phyloP scores from a whole-genome alignment of 2,329 filamentous ascomycete species.

The Claviceps quebecensis region DNA sequence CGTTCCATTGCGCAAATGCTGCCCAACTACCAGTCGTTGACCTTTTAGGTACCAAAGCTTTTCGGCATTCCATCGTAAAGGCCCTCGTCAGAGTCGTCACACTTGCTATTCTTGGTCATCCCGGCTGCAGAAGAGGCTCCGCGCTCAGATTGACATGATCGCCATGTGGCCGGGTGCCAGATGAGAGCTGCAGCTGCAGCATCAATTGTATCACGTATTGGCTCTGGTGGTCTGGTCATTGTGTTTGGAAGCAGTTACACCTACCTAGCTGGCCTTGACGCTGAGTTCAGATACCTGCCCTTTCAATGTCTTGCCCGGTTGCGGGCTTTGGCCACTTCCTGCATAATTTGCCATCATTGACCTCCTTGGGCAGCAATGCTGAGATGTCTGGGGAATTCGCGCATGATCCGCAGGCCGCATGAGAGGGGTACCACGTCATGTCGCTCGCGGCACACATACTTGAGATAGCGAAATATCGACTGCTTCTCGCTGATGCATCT shows the following conservation, averaged over 20 bases:
- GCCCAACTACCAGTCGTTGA: slow-evolving; percentile 3
- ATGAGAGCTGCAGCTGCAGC: too few relatives aligned
- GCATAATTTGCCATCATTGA: too few relatives aligned
- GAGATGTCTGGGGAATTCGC: neutral
- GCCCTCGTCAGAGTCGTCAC: neutral
- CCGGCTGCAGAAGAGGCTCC: neutral
- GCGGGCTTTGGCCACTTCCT: too few relatives aligned
- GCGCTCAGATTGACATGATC: neutral
- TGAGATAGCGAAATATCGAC: neutral
- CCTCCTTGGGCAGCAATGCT: slow-evolving; percentile 11
- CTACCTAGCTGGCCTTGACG: too few relatives aligned
- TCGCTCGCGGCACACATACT: neutral
- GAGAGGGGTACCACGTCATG: neutral
- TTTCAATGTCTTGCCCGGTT: neutral
- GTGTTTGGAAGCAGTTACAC: too few relatives aligned
- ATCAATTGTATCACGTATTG: too few relatives aligned
- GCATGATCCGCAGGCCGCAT: neutral
- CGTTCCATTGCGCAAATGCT: neutral
- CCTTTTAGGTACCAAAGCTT: neutral
- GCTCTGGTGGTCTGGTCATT: too few relatives aligned
- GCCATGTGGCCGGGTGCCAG: neutral
- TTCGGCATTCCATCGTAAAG: neutral
- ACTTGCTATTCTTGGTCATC: neutral
- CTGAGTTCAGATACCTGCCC: neutral
- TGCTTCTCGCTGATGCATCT: neutral